Conservation (phyloP, 345 rosid species). For the Acer saccharum region DNA sequence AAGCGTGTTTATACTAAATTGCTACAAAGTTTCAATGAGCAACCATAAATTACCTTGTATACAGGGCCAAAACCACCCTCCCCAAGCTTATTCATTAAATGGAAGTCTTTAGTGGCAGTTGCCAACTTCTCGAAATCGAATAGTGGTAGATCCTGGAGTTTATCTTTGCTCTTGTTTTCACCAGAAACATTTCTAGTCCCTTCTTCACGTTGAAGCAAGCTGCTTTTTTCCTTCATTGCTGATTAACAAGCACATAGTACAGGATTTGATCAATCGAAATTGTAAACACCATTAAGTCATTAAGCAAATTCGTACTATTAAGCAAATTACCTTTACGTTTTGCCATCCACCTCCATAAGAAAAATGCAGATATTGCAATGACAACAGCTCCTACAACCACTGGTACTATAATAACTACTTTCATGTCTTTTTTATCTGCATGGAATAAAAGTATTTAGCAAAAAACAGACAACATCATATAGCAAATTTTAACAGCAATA, state of each 20-base stretch:
- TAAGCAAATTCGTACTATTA: background rate
- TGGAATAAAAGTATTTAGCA: too few species aligned
- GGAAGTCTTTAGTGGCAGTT: background rate
- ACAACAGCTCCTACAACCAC: background rate
- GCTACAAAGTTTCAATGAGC: background rate
- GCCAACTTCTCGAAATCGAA: background rate
- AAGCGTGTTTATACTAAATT: background rate
- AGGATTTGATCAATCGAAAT: background rate
- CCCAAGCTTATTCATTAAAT: background rate
- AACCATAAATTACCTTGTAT: background rate
- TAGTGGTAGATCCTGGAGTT: background rate
- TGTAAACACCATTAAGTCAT: background rate
- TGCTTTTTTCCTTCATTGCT: background rate
- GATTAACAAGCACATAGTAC: background rate
- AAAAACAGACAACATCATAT: too few species aligned
- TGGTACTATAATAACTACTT: background rate
- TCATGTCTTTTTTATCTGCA: background rate
- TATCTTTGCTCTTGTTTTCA: background rate
- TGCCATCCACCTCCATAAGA: background rate
- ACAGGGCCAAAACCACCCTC: background rate
- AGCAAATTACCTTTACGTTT: slow-evolving; percentile 3
- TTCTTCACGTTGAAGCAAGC: background rate
- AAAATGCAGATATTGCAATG: background rate
- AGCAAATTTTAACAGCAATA: too few species aligned
- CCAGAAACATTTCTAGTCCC: background rate